phyloP scores from a whole-genome alignment of 208 protist genomes.

The Wallacemonas sp. region DNA sequence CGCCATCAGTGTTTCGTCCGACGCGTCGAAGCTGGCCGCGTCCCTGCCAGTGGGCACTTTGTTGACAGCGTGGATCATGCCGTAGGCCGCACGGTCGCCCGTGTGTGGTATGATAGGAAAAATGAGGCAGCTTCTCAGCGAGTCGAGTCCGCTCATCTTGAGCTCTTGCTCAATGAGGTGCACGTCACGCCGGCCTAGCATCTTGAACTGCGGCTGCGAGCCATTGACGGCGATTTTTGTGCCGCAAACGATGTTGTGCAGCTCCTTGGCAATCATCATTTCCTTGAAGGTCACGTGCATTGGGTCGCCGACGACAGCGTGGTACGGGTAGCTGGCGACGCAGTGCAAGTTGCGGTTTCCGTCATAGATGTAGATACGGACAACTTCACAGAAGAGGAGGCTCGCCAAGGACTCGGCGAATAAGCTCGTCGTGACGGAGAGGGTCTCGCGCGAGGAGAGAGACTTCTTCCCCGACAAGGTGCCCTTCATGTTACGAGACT shows the following conservation, averaged over 20 bases:
- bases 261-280: conserved; percentile 79
- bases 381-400: conserved; percentile 75
- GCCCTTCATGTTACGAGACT: neutral
- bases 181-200: conserved; percentile 31
- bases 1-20: conserved; percentile 70
- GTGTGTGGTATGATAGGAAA: conserved; percentile 70
- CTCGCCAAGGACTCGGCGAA: conserved; percentile 82
- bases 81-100: conserved; percentile 34
- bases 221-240: conserved; percentile 83
- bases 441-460: conserved; percentile 30
- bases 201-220: conserved; percentile 25
- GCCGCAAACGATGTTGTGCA: conserved; percentile 74
- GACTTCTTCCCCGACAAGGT: neutral
- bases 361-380: conserved; percentile 90
- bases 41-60: conserved; percentile 43
- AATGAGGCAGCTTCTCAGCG: conserved; percentile 83
- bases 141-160: conserved; percentile 49
- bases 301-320: conserved; percentile 52
- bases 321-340: conserved; percentile 62
- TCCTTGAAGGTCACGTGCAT: conserved; percentile 70
- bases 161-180: conserved; percentile 38
- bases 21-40: conserved; percentile 28
- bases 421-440: conserved; percentile 60
- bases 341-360: conserved; percentile 67
- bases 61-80: conserved; percentile 91